Evolutionary conservation across 2,329 filamentous ascomycete genomes (phyloP).

Genomic region (Plectosphaerella cucumerina): DNA sequence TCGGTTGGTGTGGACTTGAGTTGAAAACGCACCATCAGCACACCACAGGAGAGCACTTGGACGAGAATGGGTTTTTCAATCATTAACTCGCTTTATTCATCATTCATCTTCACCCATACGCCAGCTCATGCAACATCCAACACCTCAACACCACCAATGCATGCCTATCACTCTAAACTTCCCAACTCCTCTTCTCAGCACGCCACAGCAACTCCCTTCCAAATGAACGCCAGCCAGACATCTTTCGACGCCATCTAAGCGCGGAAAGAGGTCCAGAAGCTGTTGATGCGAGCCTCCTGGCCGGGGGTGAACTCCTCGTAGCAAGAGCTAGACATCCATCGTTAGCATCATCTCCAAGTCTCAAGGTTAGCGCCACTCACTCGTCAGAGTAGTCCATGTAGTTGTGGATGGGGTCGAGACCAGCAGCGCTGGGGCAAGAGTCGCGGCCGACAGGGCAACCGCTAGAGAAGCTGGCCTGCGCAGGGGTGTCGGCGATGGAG

Average conservation of each 20-base stretch:
- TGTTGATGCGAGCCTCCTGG: constrained; percentile 25
- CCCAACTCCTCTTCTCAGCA: too few relatives aligned
- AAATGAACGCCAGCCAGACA: too few relatives aligned
- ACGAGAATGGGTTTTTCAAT: too few relatives aligned
- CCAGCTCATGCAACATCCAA: too few relatives aligned
- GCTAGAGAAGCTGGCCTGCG: constrained; percentile 23
- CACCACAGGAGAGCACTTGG: too few relatives aligned
- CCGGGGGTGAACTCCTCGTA: constrained; percentile 38
- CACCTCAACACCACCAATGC: too few relatives aligned
- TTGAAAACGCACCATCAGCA: too few relatives aligned
- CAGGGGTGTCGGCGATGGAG: constrained; percentile 35
- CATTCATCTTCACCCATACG: constrained; percentile 18
- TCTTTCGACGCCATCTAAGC: constrained; percentile 18
- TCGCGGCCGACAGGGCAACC: constrained; percentile 32
- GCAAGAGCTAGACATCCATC: constrained; percentile 24
- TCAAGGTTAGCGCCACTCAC: constrained; percentile 22
- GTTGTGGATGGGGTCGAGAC: constrained; percentile 32
- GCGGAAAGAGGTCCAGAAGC: constrained; percentile 23
- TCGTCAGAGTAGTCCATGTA: constrained; percentile 39
- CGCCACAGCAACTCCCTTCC: too few relatives aligned
- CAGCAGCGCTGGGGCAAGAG: constrained; percentile 24
- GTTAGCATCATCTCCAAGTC: not conserved
- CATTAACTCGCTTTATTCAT: too few relatives aligned
- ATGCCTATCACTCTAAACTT: too few relatives aligned
- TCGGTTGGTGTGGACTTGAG: too few relatives aligned